Conservation (phyloP, 2,329 filamentous ascomycete species). For the Geosmithia morbida region DNA sequence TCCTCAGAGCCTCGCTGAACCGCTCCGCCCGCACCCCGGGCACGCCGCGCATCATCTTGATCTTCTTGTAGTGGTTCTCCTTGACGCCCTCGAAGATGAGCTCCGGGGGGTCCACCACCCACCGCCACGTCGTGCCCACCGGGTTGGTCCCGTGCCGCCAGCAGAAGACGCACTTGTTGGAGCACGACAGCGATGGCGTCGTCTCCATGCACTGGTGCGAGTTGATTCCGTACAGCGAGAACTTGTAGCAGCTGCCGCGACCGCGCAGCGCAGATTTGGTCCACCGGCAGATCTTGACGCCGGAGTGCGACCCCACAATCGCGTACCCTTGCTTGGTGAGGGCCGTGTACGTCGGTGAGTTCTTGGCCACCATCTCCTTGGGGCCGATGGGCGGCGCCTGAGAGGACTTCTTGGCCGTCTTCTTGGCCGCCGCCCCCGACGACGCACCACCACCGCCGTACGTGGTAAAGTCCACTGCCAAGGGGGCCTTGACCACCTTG, state of each 20-base stretch:
- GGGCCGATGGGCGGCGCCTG: constrained; percentile 26
- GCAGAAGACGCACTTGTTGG: constrained; percentile 98
- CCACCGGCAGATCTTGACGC: constrained; percentile 97
- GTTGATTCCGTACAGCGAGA: constrained; percentile 90
- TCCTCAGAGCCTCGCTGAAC: constrained; percentile 83
- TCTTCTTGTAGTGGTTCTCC: constrained; percentile 88
- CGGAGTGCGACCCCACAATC: constrained; percentile 88
- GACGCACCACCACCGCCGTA: constrained; percentile 29
- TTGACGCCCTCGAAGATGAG: constrained; percentile 85
- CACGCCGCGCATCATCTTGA: constrained; percentile 90
- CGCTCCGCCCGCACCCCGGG: constrained; percentile 85
- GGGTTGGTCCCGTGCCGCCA: constrained; percentile 97
- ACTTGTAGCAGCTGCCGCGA: constrained; percentile 94
- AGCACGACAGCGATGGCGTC: constrained; percentile 87
- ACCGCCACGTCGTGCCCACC: constrained; percentile 92
- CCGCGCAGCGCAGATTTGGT: constrained; percentile 93
- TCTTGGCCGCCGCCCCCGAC: constrained; percentile 28
- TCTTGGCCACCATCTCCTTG: constrained; percentile 91
- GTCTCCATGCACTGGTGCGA: constrained; percentile 98
- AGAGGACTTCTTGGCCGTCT: constrained; percentile 17
- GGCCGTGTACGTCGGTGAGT: constrained; percentile 75
- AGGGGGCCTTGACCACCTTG: constrained; percentile 24
- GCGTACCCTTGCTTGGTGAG: constrained; percentile 95
- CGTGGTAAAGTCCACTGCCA: constrained; percentile 81
- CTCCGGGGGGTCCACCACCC: constrained; percentile 84